These are phyloP conservation scores for Coemansia furcata DNA, from an alignment of 192 early-diverging fungal species.

Conservation along the genomic window DNA sequence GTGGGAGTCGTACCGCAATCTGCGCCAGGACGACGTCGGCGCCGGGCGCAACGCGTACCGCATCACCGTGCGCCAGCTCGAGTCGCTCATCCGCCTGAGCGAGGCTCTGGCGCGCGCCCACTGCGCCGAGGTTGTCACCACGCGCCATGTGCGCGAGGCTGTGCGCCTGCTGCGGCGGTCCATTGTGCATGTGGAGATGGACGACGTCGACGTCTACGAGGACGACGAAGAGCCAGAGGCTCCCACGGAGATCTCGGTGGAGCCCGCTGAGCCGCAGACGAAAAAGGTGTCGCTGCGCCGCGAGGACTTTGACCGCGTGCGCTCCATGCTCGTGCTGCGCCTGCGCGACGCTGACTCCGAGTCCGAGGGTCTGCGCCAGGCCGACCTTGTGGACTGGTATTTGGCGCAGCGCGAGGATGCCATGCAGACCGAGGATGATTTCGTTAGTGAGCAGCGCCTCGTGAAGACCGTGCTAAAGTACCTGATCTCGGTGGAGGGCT, in stretches of 20 bases:
- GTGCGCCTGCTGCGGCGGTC: conserved; percentile 80
- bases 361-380: conserved; percentile 52
- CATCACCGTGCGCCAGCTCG: conserved; percentile 96
- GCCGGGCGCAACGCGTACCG: conserved; percentile 75
- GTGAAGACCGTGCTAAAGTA: conserved; percentile 67
- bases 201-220: conserved; percentile 67
- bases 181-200: conserved; percentile 83
- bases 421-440: conserved; percentile 62
- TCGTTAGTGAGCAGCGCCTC: conserved; percentile 58
- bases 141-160: conserved; percentile 80
- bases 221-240: conserved; percentile 19
- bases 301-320: conserved; percentile 57
- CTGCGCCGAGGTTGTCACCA: conserved; percentile 64
- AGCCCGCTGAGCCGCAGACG: neutral
- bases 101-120: conserved; percentile 93
- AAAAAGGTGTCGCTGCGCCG: conserved; percentile 60
- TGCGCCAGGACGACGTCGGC: conserved; percentile 83
- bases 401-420: conserved; percentile 64
- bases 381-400: conserved; percentile 69
- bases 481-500: conserved; percentile 63
- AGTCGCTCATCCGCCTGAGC: conserved; percentile 92
- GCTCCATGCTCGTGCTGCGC: conserved; percentile 54
- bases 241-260: conserved; percentile 28
- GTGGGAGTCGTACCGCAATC: conserved; percentile 79
- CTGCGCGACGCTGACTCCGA: conserved; percentile 19